Evolutionary conservation across 176 grass and related monocot species (phyloP).

Genomic region (Juncus inflexus): DNA sequence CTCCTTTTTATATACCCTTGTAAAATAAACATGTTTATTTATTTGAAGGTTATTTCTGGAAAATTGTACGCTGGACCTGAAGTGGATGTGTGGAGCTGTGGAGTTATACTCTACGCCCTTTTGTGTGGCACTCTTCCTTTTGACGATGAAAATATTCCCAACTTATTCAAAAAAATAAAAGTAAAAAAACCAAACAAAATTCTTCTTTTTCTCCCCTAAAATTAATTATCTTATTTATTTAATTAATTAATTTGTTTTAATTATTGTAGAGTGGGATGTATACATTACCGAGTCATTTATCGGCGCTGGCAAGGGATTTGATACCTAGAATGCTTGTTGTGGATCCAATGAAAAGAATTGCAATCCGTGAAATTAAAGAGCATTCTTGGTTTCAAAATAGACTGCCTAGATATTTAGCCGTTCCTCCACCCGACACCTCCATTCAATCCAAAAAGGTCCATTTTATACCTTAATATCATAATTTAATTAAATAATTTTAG

Average conservation of each 20-base stretch:
- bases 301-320: slow-evolving; percentile 84
- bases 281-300: slow-evolving; percentile 92
- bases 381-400: slow-evolving; percentile 72
- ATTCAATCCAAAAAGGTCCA: slow-evolving; percentile 82
- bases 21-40: slow-evolving; percentile 14
- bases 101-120: slow-evolving; percentile 97
- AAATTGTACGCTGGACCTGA: slow-evolving; percentile 92
- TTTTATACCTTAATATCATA: slow-evolving; percentile 10
- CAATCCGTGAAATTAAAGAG: slow-evolving; percentile 80
- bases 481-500: slow-evolving; percentile 12
- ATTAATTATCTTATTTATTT: background rate
- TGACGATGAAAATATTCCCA: slow-evolving; percentile 95
- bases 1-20: slow-evolving; percentile 13
- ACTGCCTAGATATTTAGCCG: slow-evolving; percentile 82
- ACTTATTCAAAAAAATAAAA: slow-evolving; percentile 96
- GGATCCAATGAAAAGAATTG: slow-evolving; percentile 95
- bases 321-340: slow-evolving; percentile 94
- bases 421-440: slow-evolving; percentile 76
- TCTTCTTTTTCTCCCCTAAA: slow-evolving; percentile 16
- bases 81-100: slow-evolving; percentile 99
- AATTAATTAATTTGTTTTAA: background rate
- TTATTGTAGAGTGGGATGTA: slow-evolving; percentile 69
- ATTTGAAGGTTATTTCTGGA: slow-evolving; percentile 84
- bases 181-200: slow-evolving; percentile 27
- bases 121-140: slow-evolving; percentile 96